Evolutionary conservation across 2,329 filamentous ascomycete species (phyloP).

Genomic region (Fusarium keratoplasticum): DNA sequence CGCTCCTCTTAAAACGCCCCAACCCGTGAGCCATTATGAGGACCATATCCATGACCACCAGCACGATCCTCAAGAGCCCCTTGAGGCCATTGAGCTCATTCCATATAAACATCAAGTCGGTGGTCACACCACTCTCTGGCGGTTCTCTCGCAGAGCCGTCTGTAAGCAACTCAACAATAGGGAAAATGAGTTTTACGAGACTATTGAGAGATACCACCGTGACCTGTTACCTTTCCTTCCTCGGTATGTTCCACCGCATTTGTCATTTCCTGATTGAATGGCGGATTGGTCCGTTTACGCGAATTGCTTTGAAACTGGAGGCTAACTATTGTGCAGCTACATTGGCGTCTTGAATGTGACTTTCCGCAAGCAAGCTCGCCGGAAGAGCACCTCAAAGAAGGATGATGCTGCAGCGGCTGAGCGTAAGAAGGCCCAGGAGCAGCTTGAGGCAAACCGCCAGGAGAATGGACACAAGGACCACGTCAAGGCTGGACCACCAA

Average conservation of each 20-base stretch:
- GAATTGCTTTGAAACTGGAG: background rate
- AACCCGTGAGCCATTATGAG: slow-evolving; percentile 56
- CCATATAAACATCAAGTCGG: slow-evolving; percentile 98
- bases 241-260: slow-evolving; percentile 64
- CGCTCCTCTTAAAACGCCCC: slow-evolving; percentile 47
- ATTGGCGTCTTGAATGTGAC: slow-evolving; percentile 98
- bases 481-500: slow-evolving; percentile 22
- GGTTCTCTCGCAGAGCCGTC: slow-evolving; percentile 93
- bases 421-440: slow-evolving; percentile 51
- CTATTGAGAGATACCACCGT: slow-evolving; percentile 89
- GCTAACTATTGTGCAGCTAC: slow-evolving; percentile 70
- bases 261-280: background rate
- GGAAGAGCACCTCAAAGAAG: slow-evolving; percentile 66
- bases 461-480: slow-evolving; percentile 27
- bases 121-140: slow-evolving; percentile 95
- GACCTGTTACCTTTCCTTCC: slow-evolving; percentile 92
- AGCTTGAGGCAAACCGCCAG: slow-evolving; percentile 32
- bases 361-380: slow-evolving; percentile 85
- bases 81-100: slow-evolving; percentile 94
- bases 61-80: slow-evolving; percentile 67
- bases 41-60: slow-evolving; percentile 65
- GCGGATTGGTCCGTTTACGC: slow-evolving; percentile 20
- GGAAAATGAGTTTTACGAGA: slow-evolving; percentile 99
- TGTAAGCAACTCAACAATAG: slow-evolving; percentile 99
- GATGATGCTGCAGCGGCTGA: slow-evolving; percentile 57